Conservation (phyloP, 2,329 filamentous ascomycete species). For the Passalora sequoiae region DNA sequence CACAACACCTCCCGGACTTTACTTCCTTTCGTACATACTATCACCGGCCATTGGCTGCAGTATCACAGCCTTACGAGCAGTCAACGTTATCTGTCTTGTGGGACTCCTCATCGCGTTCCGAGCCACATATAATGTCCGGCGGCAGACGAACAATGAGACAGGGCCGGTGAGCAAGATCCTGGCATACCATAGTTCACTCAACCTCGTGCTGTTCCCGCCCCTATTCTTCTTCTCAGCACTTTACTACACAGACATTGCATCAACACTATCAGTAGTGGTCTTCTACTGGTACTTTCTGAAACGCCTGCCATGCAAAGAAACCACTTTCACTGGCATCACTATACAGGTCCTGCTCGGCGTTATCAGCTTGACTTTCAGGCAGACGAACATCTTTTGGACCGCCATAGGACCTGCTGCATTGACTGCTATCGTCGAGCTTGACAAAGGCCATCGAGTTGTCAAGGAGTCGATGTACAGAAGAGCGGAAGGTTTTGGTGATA, state of each 20-base stretch:
- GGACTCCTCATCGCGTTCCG: constrained; percentile 31
- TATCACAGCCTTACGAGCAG: constrained; percentile 34
- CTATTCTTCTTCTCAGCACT: constrained; percentile 94
- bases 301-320: constrained; percentile 24
- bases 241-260: constrained; percentile 91
- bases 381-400: constrained; percentile 97
- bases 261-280: constrained; percentile 67
- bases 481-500: constrained; percentile 30
- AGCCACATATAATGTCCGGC: constrained; percentile 25
- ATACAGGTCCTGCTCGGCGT: constrained; percentile 53
- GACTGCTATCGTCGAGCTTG: constrained; percentile 44
- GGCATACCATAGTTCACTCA: constrained; percentile 57
- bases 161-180: constrained; percentile 14
- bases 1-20: constrained; percentile 85
- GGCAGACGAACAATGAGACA: constrained; percentile 13
- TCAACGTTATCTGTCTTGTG: constrained; percentile 39
- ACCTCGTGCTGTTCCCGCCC: constrained; percentile 78
- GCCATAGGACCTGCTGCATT: constrained; percentile 65
- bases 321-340: constrained; percentile 17
- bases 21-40: constrained; percentile 38
- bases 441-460: constrained; percentile 48
- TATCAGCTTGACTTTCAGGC: constrained; percentile 68
- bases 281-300: constrained; percentile 55
- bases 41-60: constrained; percentile 38
- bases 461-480: constrained; percentile 30